Base-by-base conservation (phyloP, 169 alveolate genomes). In the Plasmodium knowlesi region DNA sequence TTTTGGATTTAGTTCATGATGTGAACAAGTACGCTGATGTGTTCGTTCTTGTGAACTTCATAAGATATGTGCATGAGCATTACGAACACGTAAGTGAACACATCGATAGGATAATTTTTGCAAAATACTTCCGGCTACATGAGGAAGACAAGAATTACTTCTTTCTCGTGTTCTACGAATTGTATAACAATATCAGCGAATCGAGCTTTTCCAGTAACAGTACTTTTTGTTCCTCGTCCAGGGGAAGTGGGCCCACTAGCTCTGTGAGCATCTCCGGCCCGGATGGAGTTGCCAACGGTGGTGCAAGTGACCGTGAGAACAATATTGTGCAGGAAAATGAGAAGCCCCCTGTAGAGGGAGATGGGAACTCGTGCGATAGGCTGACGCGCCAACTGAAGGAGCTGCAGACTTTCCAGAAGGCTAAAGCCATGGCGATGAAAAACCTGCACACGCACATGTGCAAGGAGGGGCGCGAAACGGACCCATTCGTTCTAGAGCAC, bases 111-210 rank as follows among this genome's bases (percentile, higher is more conserved):
- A 37, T 41, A 34, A n/a, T 61, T 0, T 88, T 88, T 53, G 43
- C 46, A 34, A 88, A 72, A 88, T 88, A 57, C 79, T 88, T 88
- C 50, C 79, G 81, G 28, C n/a, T 88, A 1, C 90, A 88, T 12
- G 94, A 88, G 81, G 54, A 88, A 39, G 94, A 88, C 39, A 57
- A 43, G 10, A 88, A 88, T 79, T 88, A 78, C 73, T 88, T 88
- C 46, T 88, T 88, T 30, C 79, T 76, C 16, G 72, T 88, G 5
- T 88, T 88, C 22, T 81, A 88, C 46, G 94, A 88, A 61, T 10
- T 88, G 22, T 88, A 88, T 28, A 88, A 88, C 39, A 34, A 80
- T 61, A 41, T 88, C 5, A 30, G 82, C 9, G 89, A 88, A 16
- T 14, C 37, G 16, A 25, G 30, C 37, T 19, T 57, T 6, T 57